Conservation (phyloP, 2,329 filamentous ascomycete genomes). For the Cercospora sp. region DNA sequence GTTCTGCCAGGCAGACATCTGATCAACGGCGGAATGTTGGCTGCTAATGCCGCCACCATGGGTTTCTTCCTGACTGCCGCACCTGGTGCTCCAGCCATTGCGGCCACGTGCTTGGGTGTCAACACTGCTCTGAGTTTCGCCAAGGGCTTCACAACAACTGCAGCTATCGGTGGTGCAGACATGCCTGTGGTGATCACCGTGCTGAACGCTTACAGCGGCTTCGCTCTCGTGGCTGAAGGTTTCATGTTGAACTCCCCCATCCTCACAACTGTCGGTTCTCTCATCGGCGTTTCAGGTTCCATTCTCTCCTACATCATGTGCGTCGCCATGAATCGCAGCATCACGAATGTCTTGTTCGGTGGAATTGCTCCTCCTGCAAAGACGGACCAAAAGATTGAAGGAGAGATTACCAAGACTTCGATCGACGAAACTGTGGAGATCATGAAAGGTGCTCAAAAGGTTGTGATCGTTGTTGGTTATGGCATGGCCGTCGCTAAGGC, state of each 20-base stretch:
- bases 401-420: constrained; percentile 73
- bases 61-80: constrained; percentile 80
- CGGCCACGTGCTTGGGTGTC: constrained; percentile 73
- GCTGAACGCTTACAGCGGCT: constrained; percentile 86
- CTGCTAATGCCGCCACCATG: constrained; percentile 78
- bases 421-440: constrained; percentile 79
- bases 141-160: constrained; percentile 84
- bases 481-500: constrained; percentile 95
- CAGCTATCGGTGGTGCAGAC: constrained; percentile 88
- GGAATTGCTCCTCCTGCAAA: constrained; percentile 68
- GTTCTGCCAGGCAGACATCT: constrained; percentile 72
- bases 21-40: constrained; percentile 73
- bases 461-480: constrained; percentile 89
- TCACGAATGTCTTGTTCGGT: constrained; percentile 88
- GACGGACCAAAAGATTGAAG: constrained; percentile 73
- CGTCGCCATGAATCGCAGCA: constrained; percentile 84
- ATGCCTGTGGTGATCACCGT: constrained; percentile 93
- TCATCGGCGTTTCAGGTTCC: constrained; percentile 86
- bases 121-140: constrained; percentile 78
- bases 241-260: constrained; percentile 89
- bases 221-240: constrained; percentile 84
- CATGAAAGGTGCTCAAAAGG: constrained; percentile 73
- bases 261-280: constrained; percentile 78
- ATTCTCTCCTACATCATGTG: constrained; percentile 88
- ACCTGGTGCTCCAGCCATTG: constrained; percentile 74